phyloP scores from a whole-genome alignment of 2,329 filamentous ascomycete genomes.

The Botrytis sinoallii region DNA sequence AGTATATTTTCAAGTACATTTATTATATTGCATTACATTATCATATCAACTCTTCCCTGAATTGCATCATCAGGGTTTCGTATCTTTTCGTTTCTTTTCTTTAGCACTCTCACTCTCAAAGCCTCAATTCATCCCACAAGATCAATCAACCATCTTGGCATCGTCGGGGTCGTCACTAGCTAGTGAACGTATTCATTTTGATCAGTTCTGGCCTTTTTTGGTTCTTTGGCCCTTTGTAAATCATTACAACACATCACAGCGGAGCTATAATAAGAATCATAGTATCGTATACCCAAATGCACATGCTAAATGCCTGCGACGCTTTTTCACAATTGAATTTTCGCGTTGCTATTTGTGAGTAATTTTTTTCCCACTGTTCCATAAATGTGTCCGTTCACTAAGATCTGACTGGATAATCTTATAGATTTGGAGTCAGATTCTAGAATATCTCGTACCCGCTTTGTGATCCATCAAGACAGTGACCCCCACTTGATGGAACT shows the following conservation, averaged over 20 bases:
- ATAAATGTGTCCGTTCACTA: not conserved
- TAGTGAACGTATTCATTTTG: not conserved
- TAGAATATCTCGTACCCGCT: slow-evolving; percentile 14
- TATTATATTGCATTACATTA: not conserved
- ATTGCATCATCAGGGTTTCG: slow-evolving; percentile 8
- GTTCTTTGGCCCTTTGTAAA: not conserved
- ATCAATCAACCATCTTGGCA: not conserved
- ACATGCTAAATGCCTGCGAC: not conserved
- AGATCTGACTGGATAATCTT: not conserved
- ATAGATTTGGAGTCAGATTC: slow-evolving; percentile 1
- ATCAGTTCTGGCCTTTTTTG: not conserved
- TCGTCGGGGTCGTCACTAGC: not conserved
- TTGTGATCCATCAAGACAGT: not conserved
- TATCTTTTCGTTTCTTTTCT: not conserved
- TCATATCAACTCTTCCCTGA: slow-evolving; percentile 7
- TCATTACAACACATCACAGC: slow-evolving; percentile 3
- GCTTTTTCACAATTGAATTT: not conserved
- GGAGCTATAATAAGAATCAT: not conserved
- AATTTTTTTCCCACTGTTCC: not conserved
- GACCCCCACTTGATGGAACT: not conserved
- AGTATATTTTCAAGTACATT: not conserved
- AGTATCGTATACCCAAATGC: not conserved
- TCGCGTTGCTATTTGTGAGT: not conserved
- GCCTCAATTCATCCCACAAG: not conserved
- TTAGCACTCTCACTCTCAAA: not conserved